These are phyloP conservation scores for Hypoxylon perforatum DNA, from an alignment of 495 filamentous ascomycete genomes.

Conservation along the genomic window DNA sequence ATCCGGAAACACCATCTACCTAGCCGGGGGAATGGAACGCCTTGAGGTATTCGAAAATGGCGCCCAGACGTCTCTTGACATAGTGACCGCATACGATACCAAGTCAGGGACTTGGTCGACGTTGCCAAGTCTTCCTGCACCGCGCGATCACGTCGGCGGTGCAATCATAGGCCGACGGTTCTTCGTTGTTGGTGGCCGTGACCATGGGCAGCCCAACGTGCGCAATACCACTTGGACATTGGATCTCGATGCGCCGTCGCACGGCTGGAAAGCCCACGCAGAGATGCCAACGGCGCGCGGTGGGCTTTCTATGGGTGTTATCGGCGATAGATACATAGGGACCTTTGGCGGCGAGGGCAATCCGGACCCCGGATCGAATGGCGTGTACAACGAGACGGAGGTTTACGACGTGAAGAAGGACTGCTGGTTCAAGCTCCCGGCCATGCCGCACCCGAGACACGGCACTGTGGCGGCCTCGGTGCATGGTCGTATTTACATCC, in stretches of 20 bases:
- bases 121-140: conserved; percentile 50
- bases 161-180: conserved; percentile 47
- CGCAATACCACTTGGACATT: conserved; percentile 51
- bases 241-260: conserved; percentile 38
- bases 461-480: conserved; percentile 49
- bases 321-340: conserved; percentile 48
- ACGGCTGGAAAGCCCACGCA: conserved; percentile 40
- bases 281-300: conserved; percentile 50
- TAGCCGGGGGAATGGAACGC: conserved; percentile 42
- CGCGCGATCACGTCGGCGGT: conserved; percentile 50
- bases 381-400: conserved; percentile 49
- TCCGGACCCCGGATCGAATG: conserved; percentile 22
- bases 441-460: conserved; percentile 52
- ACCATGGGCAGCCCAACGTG: conserved; percentile 40
- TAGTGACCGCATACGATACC: conserved; percentile 51
- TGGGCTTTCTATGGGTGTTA: conserved; percentile 46
- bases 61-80: conserved; percentile 29
- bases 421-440: conserved; percentile 40
- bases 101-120: conserved; percentile 39
- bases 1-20: conserved; percentile 34
- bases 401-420: conserved; percentile 49
- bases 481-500: conserved; percentile 46
- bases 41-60: conserved; percentile 1
- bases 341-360: conserved; percentile 60
- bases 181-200: conserved; percentile 53